A percentile compares a stretch with the other conserved stretches of the same genome.
These are phyloP conservation scores for Aspergillus quadricinctus DNA, from an alignment of 2,329 filamentous ascomycete genomes.

Conservation along the genomic window DNA sequence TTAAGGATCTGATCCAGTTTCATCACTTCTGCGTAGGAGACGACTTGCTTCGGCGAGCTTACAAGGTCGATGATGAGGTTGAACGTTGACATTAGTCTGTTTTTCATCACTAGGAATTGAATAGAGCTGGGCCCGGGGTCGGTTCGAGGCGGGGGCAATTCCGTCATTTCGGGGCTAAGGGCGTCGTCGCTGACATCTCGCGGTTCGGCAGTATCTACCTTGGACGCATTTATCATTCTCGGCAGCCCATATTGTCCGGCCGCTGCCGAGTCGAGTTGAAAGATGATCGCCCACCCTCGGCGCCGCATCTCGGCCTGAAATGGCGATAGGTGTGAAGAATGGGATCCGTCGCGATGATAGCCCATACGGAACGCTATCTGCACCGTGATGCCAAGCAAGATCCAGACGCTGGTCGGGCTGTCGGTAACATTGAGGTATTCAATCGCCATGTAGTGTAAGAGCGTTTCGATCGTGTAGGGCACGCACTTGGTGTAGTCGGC, in stretches of 20 bases:
- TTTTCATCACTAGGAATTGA: conserved; percentile 9
- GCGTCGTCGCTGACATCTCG: conserved; percentile 41
- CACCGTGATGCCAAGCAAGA: conserved; percentile 25
- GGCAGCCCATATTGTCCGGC: conserved; percentile 39
- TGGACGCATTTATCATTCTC: conserved; percentile 32
- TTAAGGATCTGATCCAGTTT: conserved; percentile 18
- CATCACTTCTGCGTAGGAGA: conserved; percentile 14
- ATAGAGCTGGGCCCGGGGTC: conserved; percentile 21
- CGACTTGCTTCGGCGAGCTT: conserved; percentile 3
- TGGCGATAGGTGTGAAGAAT: conserved; percentile 30
- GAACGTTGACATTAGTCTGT: conserved; percentile 1
- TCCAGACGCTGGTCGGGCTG: conserved; percentile 10
- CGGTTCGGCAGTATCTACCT: conserved; percentile 37
- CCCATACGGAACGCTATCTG: conserved; percentile 36
- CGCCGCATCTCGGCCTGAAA: conserved; percentile 37
- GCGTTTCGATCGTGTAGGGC: no score
- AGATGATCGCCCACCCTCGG: conserved; percentile 30
- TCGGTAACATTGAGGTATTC: no score
- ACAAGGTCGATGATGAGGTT: conserved; percentile 10
- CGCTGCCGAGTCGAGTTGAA: conserved; percentile 36
- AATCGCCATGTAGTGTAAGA: no score
- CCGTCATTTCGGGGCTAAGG: conserved; percentile 31
- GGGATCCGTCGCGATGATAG: conserved; percentile 40
- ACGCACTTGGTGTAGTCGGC: no score
- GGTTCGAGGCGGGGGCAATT: conserved; percentile 26